Base-by-base conservation (phyloP, 2,329 filamentous ascomycete species). In the Didymellaceae sp. region DNA sequence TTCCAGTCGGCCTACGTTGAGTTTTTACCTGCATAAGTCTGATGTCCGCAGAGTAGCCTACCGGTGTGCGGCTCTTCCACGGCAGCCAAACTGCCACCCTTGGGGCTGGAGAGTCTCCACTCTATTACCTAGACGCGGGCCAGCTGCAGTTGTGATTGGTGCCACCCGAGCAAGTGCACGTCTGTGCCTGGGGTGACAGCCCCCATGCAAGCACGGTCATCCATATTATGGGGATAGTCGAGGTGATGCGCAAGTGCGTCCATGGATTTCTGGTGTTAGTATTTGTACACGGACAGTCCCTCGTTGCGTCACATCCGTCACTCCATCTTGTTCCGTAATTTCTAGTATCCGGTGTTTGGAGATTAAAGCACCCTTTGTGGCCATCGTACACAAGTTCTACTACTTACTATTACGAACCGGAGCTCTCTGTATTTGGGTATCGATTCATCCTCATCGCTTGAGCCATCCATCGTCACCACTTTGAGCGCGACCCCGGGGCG, bases 211-310 rank as follows among this genome's bases (percentile, higher is more conserved):
- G 52, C 44, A 48, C 57, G 51, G 59, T 62, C 38, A 45, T 52
- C 58, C 61, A 59, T 52, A 64, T 56, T 48, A 58, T 52, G 54
- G 57, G 54, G 59, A 50, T 54, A 55, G 54, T 49, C 34, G 37
- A 53, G 54, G 51, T 46, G 56, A 54, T 58, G 54, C 50, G 41
- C 39, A 44, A 52, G 41, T 41, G 44, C 41, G 31, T 56, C 35
- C 34, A 50, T 45, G 35, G 31, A 41, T 37, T 35, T 31, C 24
- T 41, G 42, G 32, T 50, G 35, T 20, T 51, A 53, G 49, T 65
- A 65, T 62, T 62, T 64, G 67, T 64, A 68, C 56, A 50, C 49
- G 53, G 43, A 40, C 56, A 41, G 46, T 50, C 41, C 59, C 54
- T 55, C 45, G 49, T 35, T 64, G 63, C 61, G 62, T 64, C 54